Evolutionary conservation across 805 yeast genomes (phyloP).

Genomic region (Yarrowia alimentaria): DNA sequence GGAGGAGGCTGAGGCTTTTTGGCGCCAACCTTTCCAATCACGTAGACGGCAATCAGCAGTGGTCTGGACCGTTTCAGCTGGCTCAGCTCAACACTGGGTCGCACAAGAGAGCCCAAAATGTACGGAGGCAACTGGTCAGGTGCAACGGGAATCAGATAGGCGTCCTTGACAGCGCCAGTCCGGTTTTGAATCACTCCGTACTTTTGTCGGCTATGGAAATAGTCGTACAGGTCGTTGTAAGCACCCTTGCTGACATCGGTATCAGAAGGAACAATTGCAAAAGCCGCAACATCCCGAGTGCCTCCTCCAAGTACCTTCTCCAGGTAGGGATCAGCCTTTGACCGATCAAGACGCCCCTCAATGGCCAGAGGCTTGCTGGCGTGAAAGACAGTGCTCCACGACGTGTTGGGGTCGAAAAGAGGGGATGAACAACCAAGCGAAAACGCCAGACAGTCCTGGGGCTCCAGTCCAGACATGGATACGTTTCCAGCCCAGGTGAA

Average conservation of each 20-base stretch:
- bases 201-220: slow-evolving; percentile 48
- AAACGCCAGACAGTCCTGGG: slow-evolving; percentile 37
- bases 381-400: slow-evolving; percentile 35
- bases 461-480: slow-evolving; percentile 2
- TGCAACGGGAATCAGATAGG: slow-evolving; percentile 52
- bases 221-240: slow-evolving; percentile 45
- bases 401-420: slow-evolving; percentile 31
- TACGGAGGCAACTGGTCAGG: slow-evolving; percentile 7
- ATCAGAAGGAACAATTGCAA: slow-evolving; percentile 44
- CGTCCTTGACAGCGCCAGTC: slow-evolving; percentile 57
- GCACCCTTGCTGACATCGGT: slow-evolving; percentile 27
- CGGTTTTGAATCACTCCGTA: slow-evolving; percentile 60
- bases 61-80: slow-evolving; percentile 5
- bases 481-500: slow-evolving; percentile 21
- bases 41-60: slow-evolving; percentile 10
- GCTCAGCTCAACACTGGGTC: slow-evolving; percentile 15
- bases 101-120: slow-evolving; percentile 1
- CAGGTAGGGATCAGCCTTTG: slow-evolving; percentile 58
- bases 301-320: slow-evolving; percentile 41
- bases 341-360: slow-evolving; percentile 61
- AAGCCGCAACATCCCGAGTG: slow-evolving; percentile 51
- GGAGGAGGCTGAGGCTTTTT: not conserved
- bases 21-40: slow-evolving; percentile 4
- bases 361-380: slow-evolving; percentile 43
- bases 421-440: slow-evolving; percentile 39